Conservation (phyloP, 2,329 filamentous ascomycete species). For the Neofusicoccum cordaticola region DNA sequence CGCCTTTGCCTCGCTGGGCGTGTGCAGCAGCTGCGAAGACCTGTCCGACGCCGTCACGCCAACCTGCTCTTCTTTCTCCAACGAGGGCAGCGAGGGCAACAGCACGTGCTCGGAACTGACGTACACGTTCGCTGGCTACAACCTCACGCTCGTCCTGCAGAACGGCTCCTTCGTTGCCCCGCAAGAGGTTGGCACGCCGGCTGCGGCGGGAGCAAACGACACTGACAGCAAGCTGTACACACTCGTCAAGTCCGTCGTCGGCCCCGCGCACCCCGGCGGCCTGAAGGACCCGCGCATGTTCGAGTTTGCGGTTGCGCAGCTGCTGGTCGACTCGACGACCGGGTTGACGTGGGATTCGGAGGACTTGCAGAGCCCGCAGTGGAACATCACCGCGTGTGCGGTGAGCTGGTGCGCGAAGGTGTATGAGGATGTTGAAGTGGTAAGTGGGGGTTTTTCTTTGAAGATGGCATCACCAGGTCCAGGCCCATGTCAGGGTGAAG, state of each 20-base stretch:
- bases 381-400: constrained; percentile 3
- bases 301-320: neutral
- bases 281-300: neutral
- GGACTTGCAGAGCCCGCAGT: neutral
- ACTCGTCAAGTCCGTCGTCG: neutral
- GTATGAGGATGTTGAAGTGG: neutral
- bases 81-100: neutral
- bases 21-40: constrained; percentile 16
- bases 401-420: constrained; percentile 6
- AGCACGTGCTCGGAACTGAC: neutral
- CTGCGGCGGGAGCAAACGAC: neutral
- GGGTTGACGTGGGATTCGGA: neutral
- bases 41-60: neutral
- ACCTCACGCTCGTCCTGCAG: constrained; percentile 1
- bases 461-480: too few relatives aligned
- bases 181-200: neutral
- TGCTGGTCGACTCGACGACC: neutral
- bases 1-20: constrained; percentile 15
- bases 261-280: neutral
- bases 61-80: neutral
- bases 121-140: neutral
- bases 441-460: neutral
- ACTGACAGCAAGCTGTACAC: neutral
- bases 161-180: neutral
- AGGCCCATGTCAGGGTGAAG: too few relatives aligned